These are phyloP conservation scores for Verticillium klebahnii DNA, from an alignment of 2,329 filamentous ascomycete genomes.

Conservation along the genomic window DNA sequence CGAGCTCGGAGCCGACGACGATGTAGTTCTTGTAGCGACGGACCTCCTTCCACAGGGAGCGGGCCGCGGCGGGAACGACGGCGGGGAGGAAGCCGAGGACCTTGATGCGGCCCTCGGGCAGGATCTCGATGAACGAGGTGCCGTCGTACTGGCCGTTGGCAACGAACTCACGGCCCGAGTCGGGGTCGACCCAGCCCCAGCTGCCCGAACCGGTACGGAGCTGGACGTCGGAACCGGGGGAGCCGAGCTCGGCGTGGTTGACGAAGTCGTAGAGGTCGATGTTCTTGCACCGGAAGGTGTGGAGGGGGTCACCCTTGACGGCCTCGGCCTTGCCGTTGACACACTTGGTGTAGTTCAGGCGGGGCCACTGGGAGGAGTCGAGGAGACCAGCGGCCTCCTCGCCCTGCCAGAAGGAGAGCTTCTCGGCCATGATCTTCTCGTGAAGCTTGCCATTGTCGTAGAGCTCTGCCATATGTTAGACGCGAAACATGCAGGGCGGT, in stretches of 20 bases:
- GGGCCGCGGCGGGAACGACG: constrained; percentile 2
- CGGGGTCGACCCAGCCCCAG: constrained; percentile 35
- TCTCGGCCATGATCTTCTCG: constrained; percentile 13
- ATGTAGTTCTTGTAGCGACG: constrained; percentile 26
- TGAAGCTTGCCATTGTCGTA: constrained; percentile 25
- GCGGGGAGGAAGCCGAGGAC: constrained; percentile 33
- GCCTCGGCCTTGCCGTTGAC: constrained; percentile 10
- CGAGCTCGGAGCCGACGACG: constrained; percentile 32
- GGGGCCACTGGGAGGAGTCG: constrained; percentile 10
- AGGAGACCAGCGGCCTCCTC: constrained; percentile 5
- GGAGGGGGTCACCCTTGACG: constrained; percentile 9
- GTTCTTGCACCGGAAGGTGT: constrained; percentile 13
- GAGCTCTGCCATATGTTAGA: constrained; percentile 11
- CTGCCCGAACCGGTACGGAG: constrained; percentile 19
- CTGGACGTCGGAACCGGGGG: constrained; percentile 16
- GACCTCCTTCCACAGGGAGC: constrained; percentile 27
- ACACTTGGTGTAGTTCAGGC: constrained; percentile 10
- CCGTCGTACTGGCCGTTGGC: constrained; percentile 25
- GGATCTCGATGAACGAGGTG: constrained; percentile 37
- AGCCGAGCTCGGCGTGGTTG: constrained; percentile 44
- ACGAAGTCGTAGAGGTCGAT: constrained; percentile 49
- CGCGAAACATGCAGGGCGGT: not conserved
- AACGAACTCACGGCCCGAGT: constrained; percentile 22
- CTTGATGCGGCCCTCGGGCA: constrained; percentile 30
- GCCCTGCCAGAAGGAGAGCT: constrained; percentile 1